These are phyloP conservation scores for Nakazawaea laoshanensis DNA, from an alignment of 805 yeast genomes.

Conservation along the genomic window DNA sequence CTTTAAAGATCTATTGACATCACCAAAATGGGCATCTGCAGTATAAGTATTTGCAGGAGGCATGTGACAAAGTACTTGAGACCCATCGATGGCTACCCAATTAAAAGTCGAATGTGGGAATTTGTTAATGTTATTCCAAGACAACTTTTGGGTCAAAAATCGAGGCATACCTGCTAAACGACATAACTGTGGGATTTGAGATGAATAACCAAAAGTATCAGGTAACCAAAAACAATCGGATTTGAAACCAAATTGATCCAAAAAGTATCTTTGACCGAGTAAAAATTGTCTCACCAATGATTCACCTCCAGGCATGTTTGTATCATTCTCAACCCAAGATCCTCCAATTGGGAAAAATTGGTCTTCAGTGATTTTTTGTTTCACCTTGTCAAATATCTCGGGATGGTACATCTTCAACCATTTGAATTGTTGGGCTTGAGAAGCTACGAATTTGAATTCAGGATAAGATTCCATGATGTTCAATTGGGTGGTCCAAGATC, in stretches of 20 bases:
- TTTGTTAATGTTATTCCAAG: constrained; percentile 91
- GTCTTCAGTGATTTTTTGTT: constrained; percentile 59
- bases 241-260: constrained; percentile 68
- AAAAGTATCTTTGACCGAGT: constrained; percentile 82
- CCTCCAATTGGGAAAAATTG: constrained; percentile 92
- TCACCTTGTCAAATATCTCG: constrained; percentile 53
- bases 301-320: constrained; percentile 94
- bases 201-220: constrained; percentile 93
- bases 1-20: constrained; percentile 67
- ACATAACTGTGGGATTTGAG: constrained; percentile 91
- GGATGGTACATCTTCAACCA: constrained; percentile 91
- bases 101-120: constrained; percentile 90
- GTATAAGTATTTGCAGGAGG: constrained; percentile 97
- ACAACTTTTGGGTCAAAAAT: constrained; percentile 85
- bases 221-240: constrained; percentile 90
- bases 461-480: constrained; percentile 81
- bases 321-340: constrained; percentile 96
- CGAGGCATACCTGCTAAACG: constrained; percentile 77
- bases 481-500: constrained; percentile 93
- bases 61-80: constrained; percentile 93
- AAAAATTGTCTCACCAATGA: constrained; percentile 81
- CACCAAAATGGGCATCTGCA: constrained; percentile 88
- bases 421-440: constrained; percentile 92
- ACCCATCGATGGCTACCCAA: constrained; percentile 93
- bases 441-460: constrained; percentile 89